Conservation (phyloP, 768 basidiomycete species). For the Hypholoma sublateritium region DNA sequence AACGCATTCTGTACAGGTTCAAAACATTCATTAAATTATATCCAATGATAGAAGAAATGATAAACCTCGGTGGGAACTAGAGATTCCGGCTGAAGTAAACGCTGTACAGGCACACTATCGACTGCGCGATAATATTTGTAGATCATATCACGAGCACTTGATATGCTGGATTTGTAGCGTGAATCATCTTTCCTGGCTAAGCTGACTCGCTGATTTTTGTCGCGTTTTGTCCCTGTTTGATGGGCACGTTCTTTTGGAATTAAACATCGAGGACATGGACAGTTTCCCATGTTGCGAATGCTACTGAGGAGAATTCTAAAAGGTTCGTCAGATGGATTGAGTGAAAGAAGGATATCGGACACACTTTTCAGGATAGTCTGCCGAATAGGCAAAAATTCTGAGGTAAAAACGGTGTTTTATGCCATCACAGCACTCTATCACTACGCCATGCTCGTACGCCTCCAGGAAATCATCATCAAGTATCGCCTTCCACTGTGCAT, state of each 20-base stretch:
- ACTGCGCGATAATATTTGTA: too few relatives aligned
- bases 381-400: conserved; percentile 32
- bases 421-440: conserved; percentile 30
- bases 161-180: not conserved
- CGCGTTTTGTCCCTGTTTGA: conserved; percentile 24
- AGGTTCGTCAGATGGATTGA: conserved; percentile 24
- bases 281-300: conserved; percentile 6
- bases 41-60: not conserved
- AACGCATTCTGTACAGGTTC: not conserved
- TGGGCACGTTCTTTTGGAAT: conserved; percentile 19
- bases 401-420: conserved; percentile 27
- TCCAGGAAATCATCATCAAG: conserved; percentile 12
- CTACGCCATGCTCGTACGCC: conserved; percentile 28
- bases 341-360: not conserved
- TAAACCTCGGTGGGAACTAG: not conserved
- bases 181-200: conserved; percentile 10
- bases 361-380: conserved; percentile 38
- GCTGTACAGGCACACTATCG: too few relatives aligned
- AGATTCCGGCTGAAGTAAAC: not conserved
- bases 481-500: conserved; percentile 26
- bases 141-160: too few relatives aligned
- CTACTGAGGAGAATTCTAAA: conserved; percentile 5
- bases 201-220: conserved; percentile 8
- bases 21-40: too few relatives aligned
- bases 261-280: conserved; percentile 30